Base-by-base conservation (phyloP, 1,284 basidiomycete species). In the Fomitopsis palustris region DNA sequence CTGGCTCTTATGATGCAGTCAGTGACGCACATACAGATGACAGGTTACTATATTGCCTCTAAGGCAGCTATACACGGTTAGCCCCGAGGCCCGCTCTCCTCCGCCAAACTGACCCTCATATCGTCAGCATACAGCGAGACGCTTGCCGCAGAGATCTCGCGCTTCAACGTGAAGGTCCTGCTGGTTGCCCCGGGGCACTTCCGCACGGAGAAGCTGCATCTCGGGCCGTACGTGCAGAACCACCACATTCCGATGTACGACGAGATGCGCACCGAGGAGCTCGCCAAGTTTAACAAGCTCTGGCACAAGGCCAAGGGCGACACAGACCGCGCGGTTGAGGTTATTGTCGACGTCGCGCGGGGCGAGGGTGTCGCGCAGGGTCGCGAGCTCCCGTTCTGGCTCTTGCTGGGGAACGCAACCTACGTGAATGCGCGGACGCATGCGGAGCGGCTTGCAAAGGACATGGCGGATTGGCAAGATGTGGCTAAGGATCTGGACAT, bases 21-120 rank as follows among this genome's bases (percentile, higher is more conserved):
- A n/a, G 55, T 37, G 54, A 53, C 21, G 1, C 33, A 21, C 39
- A 12, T 19, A 21, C 23, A 9, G 10, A 19, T 17, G 49, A 10
- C 53, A 64, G 62, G 55, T 53, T 71, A 74, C 41, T 86, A 86
- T 67, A 74, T 76, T 14, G 76, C 83, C 1, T 85, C 83, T 1
- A 86, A 85, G 67, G 82, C 83, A 27, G 83, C 84, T 16, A 66
- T 83, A 10, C 82, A 81, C 59, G 77, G 81, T 81, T 63, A 61
- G 72, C 16, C 8, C 5, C n/a, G 19, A n/a, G n/a, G n/a, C n/a
- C 41, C 5, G 16, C 4, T 43, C n/a, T 43, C 35, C 8, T 14
- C 35, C 4, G 41, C 21, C 7, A n/a, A 8, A 43, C 39, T 41
- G 43, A 47, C 57, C 52, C 8, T 58, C 61, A 27, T 21, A 4